Conservation (phyloP, 208 protist genomes). For the Naegleria lovaniensis region DNA sequence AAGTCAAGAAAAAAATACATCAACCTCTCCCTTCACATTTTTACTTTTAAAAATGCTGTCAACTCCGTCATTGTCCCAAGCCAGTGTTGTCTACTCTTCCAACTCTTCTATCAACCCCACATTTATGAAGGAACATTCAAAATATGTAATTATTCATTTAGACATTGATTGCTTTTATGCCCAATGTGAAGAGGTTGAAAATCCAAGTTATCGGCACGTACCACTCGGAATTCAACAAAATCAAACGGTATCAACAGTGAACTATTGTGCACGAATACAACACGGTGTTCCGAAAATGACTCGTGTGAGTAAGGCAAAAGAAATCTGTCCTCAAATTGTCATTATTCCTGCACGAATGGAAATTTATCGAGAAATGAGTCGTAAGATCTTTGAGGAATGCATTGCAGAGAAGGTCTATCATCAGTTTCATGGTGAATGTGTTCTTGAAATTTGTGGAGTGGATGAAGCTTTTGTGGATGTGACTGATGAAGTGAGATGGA, state of each 20-base stretch:
- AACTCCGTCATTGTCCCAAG: too few relatives aligned
- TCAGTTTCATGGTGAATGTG: not conserved
- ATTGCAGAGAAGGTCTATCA: not conserved
- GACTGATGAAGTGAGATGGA: not conserved
- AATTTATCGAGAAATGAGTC: not conserved
- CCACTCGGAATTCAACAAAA: conserved; percentile 1
- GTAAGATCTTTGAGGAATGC: conserved; percentile 9
- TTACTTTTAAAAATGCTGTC: too few relatives aligned
- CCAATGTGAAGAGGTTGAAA: not conserved
- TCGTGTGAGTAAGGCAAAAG: not conserved
- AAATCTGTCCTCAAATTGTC: not conserved
- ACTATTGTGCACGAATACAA: not conserved
- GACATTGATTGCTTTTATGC: conserved; percentile 23
- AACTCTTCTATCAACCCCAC: too few relatives aligned
- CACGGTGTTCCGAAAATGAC: not conserved
- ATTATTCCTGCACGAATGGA: not conserved
- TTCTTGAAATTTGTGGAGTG: not conserved
- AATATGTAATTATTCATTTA: not conserved
- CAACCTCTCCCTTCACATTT: too few relatives aligned
- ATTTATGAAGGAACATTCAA: not conserved
- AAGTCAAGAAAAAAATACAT: too few relatives aligned
- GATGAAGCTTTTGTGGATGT: conserved; percentile 12
- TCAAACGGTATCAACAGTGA: conserved; percentile 14
- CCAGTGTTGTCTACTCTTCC: too few relatives aligned
- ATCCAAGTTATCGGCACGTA: not conserved